Base-by-base conservation (phyloP, 768 basidiomycete species). In the Boletus subparvulus region DNA sequence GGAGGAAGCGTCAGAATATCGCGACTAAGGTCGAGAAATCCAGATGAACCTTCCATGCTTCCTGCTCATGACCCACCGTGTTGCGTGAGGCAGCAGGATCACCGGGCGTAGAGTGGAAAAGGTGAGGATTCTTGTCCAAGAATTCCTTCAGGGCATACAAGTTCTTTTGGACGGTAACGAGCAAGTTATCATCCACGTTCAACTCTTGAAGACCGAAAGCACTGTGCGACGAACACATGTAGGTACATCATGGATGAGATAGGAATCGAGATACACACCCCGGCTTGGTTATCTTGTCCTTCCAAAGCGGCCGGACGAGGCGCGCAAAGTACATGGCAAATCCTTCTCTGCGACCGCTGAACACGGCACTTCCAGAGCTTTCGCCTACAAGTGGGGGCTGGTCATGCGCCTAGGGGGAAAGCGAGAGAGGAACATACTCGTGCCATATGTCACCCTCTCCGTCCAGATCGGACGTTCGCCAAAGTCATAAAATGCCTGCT, bases 311-410 rank as follows among this genome's bases (percentile, higher is more conserved):
- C 33, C 93, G 77, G 21, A 97, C 75, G 26, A 97, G 78, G 43
- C 97, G 82, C 8, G 92, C 83, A 68, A 98, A 85, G 69, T 94
- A 94, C 30, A 96, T 72, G 0, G 88, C 88, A 47, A 98, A 79
- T 3, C 92, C 95, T 74, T 97, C 92, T 56, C 94, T 82, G 54
- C 94, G 81, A 32, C 94, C 90, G 61, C 92, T 94, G 71, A 90
- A 97, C 52, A 85, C 83, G 3, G 88, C 84, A 45, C 81, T 87
- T 16, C 90, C 88, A 48, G 85, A 83, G 63, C 78, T 82, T 60
- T 89, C 87, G 40, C 82, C 87, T 84, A 56, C 19, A 41, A 54
- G 24, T 33, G 39, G 55, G 30, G 50, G 56, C 36, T 55, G 32
- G 30, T 56, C 48, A 44, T 24, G 13, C 6, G 54, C 28, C 32